Conservation (phyloP, 2,329 filamentous ascomycete genomes). For the Pseudonectria buxi region DNA sequence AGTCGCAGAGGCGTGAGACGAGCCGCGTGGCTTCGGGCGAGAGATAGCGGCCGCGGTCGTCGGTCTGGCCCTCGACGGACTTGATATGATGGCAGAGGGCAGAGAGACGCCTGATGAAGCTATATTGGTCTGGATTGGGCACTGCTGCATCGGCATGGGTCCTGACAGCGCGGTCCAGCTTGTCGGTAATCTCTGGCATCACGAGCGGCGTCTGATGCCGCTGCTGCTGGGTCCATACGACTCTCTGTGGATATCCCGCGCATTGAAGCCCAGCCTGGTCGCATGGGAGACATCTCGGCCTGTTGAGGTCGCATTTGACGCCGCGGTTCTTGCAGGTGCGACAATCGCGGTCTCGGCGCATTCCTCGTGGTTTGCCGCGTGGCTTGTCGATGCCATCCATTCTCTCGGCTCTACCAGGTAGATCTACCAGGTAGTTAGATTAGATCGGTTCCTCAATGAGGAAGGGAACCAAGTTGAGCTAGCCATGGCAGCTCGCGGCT, state of each 20-base stretch:
- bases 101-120: conserved; percentile 15
- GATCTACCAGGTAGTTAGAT: too few species aligned
- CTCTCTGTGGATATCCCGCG: conserved; percentile 25
- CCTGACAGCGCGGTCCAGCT: not conserved
- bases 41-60: conserved; percentile 4
- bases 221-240: conserved; percentile 21
- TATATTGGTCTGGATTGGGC: conserved; percentile 12
- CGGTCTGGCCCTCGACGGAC: conserved; percentile 5
- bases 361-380: conserved; percentile 21
- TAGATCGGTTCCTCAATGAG: conserved; percentile 6
- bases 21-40: conserved; percentile 16
- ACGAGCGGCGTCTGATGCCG: not conserved
- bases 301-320: conserved; percentile 24
- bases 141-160: too few species aligned
- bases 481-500: not conserved
- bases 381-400: too few species aligned
- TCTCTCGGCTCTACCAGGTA: too few species aligned
- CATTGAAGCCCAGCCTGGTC: conserved; percentile 22
- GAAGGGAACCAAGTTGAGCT: conserved; percentile 5
- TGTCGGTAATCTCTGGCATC: not conserved
- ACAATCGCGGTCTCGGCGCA: conserved; percentile 24
- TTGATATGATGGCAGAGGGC: conserved; percentile 21
- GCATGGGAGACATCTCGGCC: conserved; percentile 20
- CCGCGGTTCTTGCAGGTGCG: conserved; percentile 17
- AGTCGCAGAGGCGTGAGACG: conserved; percentile 19